phyloP scores from a whole-genome alignment of 352 stramenopile genomes.

The Globisporangium megalacanthum region DNA sequence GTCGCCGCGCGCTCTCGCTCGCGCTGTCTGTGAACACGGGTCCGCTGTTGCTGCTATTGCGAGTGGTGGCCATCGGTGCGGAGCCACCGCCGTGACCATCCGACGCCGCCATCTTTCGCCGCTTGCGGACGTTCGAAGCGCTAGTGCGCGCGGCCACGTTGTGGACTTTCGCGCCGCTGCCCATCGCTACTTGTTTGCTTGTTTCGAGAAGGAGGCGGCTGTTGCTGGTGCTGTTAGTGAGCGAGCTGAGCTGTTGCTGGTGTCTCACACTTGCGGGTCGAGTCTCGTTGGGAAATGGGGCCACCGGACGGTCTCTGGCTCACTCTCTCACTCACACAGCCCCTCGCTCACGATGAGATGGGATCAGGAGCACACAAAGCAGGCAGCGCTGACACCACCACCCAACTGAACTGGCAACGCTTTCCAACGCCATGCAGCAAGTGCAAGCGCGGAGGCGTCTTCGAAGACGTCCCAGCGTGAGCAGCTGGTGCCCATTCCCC shows the following conservation, averaged over 20 bases:
- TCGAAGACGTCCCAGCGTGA: neutral
- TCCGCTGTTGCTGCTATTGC: neutral
- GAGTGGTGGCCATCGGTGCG: neutral
- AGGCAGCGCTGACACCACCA: neutral
- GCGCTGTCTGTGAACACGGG: conserved; percentile 10
- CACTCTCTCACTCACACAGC: neutral
- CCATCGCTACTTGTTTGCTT: conserved; percentile 2
- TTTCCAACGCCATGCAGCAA: neutral
- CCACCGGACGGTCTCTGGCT: neutral
- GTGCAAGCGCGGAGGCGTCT: neutral
- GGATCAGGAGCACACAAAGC: neutral
- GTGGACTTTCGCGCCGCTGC: conserved; percentile 13
- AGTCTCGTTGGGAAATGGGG: neutral
- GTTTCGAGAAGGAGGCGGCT: neutral
- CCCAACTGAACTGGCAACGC: neutral
- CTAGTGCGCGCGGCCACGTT: conserved; percentile 4
- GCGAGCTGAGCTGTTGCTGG: neutral
- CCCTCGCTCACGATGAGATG: neutral
- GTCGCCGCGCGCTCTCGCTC: conserved; percentile 28
- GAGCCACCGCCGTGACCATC: neutral
- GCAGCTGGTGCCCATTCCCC: neutral
- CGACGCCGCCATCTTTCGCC: conserved; percentile 9
- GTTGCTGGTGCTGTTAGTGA: neutral
- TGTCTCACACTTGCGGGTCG: conserved; percentile 1
- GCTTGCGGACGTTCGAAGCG: conserved; percentile 8